Conservation (phyloP, 495 filamentous ascomycete genomes). For the Cercophora sp. region DNA sequence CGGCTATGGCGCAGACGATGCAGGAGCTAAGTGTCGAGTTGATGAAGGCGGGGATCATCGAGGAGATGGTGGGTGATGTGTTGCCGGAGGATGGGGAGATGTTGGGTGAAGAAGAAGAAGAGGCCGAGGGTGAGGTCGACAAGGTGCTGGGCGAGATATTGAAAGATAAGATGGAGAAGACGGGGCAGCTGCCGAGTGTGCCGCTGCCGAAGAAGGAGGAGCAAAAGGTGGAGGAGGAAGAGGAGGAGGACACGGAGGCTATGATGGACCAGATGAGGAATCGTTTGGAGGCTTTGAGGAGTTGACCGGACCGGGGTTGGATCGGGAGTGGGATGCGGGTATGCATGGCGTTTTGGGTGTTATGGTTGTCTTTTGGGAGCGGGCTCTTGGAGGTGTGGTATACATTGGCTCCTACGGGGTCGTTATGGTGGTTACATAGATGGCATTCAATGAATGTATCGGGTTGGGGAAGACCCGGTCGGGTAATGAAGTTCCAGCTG, state of each 20-base stretch:
- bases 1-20: constrained; percentile 88
- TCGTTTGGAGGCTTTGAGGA: constrained; percentile 84
- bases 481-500: too few relatives aligned
- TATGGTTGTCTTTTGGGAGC: too few relatives aligned
- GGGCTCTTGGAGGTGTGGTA: too few relatives aligned
- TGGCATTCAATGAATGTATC: too few relatives aligned
- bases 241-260: constrained; percentile 79
- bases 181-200: constrained; percentile 51
- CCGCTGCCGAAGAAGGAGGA: constrained; percentile 51
- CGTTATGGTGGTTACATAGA: too few relatives aligned
- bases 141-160: constrained; percentile 88
- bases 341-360: too few relatives aligned
- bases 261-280: constrained; percentile 93
- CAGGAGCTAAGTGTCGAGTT: constrained; percentile 80
- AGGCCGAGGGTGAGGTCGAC: constrained; percentile 87
- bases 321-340: too few relatives aligned
- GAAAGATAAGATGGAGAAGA: constrained; percentile 72
- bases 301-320: constrained; percentile 42
- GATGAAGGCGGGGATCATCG: constrained; percentile 91
- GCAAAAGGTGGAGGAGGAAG: constrained; percentile 54
- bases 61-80: constrained; percentile 90
- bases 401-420: too few relatives aligned
- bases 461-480: too few relatives aligned
- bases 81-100: constrained; percentile 63
- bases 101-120: constrained; percentile 75